A percentile compares a stretch with the other conserved stretches of the same genome.
Evolutionary conservation across 805 yeast species (phyloP).

Genomic region (Pachysolen tannophilus): DNA sequence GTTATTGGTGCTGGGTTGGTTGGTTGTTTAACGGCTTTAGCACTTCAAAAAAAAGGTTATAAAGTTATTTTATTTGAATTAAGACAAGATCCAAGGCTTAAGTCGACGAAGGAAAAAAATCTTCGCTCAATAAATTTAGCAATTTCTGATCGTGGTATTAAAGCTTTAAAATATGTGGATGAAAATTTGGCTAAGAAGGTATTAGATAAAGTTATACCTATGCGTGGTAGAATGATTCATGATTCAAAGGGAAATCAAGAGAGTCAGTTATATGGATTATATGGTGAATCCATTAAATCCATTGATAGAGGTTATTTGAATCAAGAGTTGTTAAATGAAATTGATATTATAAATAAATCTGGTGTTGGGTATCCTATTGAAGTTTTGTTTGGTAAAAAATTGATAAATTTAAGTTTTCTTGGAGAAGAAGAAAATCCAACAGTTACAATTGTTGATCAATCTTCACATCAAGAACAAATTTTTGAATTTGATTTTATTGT

Average conservation of each 20-base stretch:
- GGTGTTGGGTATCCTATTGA: slow-evolving; percentile 23
- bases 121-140: slow-evolving; percentile 79
- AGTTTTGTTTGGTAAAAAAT: slow-evolving; percentile 48
- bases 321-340: slow-evolving; percentile 54
- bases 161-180: slow-evolving; percentile 59
- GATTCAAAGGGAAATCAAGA: slow-evolving; percentile 52
- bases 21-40: slow-evolving; percentile 80
- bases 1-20: slow-evolving; percentile 89
- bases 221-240: slow-evolving; percentile 89
- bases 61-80: slow-evolving; percentile 65
- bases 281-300: slow-evolving; percentile 79
- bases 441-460: slow-evolving; percentile 5
- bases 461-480: slow-evolving; percentile 1
- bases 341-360: slow-evolving; percentile 32
- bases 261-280: slow-evolving; percentile 69
- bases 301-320: slow-evolving; percentile 73
- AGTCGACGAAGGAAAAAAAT: slow-evolving; percentile 25
- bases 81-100: slow-evolving; percentile 56
- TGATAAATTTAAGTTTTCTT: slow-evolving; percentile 32
- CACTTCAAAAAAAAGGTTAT: slow-evolving; percentile 65
- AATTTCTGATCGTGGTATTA: slow-evolving; percentile 76
- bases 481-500: slow-evolving; percentile 48
- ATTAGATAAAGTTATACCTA: slow-evolving; percentile 61
- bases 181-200: slow-evolving; percentile 46
- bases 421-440: slow-evolving; percentile 10